Evolutionary conservation across 768 basidiomycete genomes (phyloP), one percentile per base, ranked within the genome.

Genomic region (Phanerodontia chrysosporium): DNA sequence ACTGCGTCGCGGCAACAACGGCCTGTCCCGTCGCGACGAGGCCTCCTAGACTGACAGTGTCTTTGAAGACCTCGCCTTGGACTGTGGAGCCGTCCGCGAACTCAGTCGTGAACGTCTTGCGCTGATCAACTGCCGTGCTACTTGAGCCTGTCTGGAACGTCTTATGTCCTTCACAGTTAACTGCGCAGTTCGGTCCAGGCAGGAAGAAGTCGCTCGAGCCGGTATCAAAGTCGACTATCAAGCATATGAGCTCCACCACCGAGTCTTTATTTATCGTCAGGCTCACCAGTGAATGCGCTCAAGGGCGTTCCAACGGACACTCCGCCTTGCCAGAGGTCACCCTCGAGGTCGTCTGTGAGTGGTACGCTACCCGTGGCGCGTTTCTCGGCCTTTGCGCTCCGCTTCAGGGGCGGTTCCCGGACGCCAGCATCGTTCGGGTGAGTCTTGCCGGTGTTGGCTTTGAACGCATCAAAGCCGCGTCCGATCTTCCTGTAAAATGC

Each of bases 181-280:
- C 45, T 4, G 27, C 42, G 55, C 62, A 64, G 7, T 46, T 28
- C 8, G 65, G 16, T 1, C 60, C 60, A 6, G 78, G 76, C 30
- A 80, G 64, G 68, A 73, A 66, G 54, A 77, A 55, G 60, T 76
- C 66, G 55, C 65, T 61, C 25, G 62, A 64, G 2, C 69, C 69
- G 3, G 67, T 78, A 63, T 80, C 78, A 49, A 80, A 76, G 62
- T 78, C 74, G 58, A 79, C 64, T 64, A 68, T 74, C 63, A 76
- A 18, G 57, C 61, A 21, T 14, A 18, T 51, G 13, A 39, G 52
- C 32, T 21, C 24, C 13, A 22, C 25, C 21, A 5, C 21, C 36
- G 6, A 27, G 35, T 10, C 25, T 27, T 22, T 12, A 21, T n/a
- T n/a, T 25, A 1, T 12, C 13, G 22, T 12, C 6, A 24, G 12